Evolutionary conservation across 2,329 filamentous ascomycete species (phyloP).

Genomic region (Clarireedia paspali): DNA sequence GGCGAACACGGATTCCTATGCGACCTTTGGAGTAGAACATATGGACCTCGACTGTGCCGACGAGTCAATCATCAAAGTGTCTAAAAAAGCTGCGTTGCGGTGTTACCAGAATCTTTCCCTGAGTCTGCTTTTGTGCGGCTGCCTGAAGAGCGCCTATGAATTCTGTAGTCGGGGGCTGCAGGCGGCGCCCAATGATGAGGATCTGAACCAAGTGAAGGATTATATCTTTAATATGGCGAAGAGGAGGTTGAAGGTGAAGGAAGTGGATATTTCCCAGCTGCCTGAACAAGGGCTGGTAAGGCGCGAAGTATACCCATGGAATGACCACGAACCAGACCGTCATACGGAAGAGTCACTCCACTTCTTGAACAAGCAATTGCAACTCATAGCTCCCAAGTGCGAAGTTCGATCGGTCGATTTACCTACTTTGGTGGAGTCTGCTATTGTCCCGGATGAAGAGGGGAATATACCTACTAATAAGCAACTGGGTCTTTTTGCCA

Average conservation of each 20-base stretch:
- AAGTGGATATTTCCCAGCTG: conserved; percentile 45
- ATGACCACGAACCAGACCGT: conserved; percentile 59
- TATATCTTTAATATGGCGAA: conserved; percentile 47
- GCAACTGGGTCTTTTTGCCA: conserved; percentile 88
- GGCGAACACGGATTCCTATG: conserved; percentile 12
- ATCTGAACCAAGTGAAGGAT: conserved; percentile 45
- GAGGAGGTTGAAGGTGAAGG: conserved; percentile 37
- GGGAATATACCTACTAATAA: conserved; percentile 51
- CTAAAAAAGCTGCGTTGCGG: conserved; percentile 43
- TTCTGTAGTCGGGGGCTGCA: conserved; percentile 58
- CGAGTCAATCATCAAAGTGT: conserved; percentile 35
- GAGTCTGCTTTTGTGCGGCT: conserved; percentile 56
- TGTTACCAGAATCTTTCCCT: conserved; percentile 52
- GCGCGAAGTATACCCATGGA: conserved; percentile 64
- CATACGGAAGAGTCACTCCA: conserved; percentile 61
- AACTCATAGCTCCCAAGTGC: conserved; percentile 68
- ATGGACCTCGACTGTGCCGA: conserved; percentile 26
- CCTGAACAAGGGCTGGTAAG: conserved; percentile 65
- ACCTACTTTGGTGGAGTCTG: conserved; percentile 52
- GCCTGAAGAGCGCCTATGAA: conserved; percentile 57
- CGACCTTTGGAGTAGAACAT: conserved; percentile 13
- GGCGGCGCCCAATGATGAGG: conserved; percentile 45
- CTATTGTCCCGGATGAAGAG: conserved; percentile 41
- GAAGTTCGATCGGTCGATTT: conserved; percentile 70
- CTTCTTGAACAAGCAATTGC: conserved; percentile 64